These are phyloP conservation scores for Senna siamea DNA, from an alignment of 306 rosid genomes.

Conservation along the genomic window DNA sequence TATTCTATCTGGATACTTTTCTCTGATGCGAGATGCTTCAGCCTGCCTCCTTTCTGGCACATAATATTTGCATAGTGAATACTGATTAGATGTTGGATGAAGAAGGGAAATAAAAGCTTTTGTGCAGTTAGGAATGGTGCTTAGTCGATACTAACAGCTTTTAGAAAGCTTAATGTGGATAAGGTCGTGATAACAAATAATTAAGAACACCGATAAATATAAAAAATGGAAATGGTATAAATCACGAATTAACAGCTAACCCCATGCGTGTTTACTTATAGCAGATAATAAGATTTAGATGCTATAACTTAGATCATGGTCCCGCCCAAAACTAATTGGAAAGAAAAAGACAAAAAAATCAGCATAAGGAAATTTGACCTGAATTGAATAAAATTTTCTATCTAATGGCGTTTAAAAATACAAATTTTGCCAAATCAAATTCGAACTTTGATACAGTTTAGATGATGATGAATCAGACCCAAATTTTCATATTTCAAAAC, in stretches of 20 bases:
- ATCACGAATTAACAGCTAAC: neutral
- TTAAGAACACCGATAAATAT: neutral
- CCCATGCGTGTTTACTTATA: neutral
- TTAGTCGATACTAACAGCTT: neutral
- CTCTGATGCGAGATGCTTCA: constrained; percentile 69
- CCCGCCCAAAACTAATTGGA: neutral
- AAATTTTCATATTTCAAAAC: neutral
- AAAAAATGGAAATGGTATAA: neutral
- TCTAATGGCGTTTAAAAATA: neutral
- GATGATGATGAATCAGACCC: neutral
- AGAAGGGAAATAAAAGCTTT: neutral
- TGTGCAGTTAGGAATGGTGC: neutral
- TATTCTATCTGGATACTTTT: constrained; percentile 71
- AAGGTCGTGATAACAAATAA: neutral
- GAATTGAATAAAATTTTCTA: neutral
- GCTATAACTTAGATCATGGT: neutral
- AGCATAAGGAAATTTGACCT: neutral
- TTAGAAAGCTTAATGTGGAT: neutral
- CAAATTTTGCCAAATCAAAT: constrained; percentile 5
- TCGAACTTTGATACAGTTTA: neutral
- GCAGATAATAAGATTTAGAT: neutral
- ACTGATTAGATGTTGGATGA: neutral
- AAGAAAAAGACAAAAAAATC: neutral
- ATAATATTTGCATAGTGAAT: neutral
- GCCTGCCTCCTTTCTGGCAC: constrained; percentile 68